Evolutionary conservation across 1,284 basidiomycete genomes (phyloP).

Genomic region (Apiotrichum veenhuisii): DNA sequence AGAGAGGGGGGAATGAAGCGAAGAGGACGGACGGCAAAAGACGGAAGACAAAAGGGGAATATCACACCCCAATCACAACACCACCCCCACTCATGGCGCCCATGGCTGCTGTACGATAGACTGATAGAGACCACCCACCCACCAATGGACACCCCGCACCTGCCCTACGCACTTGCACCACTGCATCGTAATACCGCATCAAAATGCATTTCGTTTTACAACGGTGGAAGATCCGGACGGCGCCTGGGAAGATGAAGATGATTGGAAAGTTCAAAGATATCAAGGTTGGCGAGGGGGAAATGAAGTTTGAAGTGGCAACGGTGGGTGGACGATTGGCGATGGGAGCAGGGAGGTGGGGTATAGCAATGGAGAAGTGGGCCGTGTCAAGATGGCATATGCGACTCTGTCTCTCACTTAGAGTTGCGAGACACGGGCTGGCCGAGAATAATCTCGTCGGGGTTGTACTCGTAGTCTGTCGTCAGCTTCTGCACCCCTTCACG

Average conservation of each 20-base stretch:
- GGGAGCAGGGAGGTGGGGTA: too few species aligned
- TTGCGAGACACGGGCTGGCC: constrained; percentile 6
- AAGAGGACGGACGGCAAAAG: too few species aligned
- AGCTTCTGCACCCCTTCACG: too few species aligned
- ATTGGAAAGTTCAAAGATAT: neutral
- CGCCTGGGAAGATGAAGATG: neutral
- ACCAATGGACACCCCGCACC: neutral
- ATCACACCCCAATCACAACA: neutral
- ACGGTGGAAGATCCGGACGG: neutral
- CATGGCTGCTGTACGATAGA: neutral
- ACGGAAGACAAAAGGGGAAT: too few species aligned
- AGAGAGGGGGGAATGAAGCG: too few species aligned
- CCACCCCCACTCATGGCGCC: too few species aligned
- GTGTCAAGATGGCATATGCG: too few species aligned
- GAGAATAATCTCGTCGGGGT: neutral
- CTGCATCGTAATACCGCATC: constrained; percentile 1
- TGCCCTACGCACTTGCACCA: neutral
- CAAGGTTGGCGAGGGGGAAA: neutral
- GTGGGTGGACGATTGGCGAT: too few species aligned
- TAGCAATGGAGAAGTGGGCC: too few species aligned
- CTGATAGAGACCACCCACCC: neutral
- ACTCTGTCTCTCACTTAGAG: too few species aligned
- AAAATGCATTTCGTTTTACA: constrained; percentile 2
- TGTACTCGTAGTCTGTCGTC: constrained; percentile 6
- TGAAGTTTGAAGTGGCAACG: too few species aligned